phyloP scores from a whole-genome alignment of 73 alveolate genomes.

The Paramecium bursaria region DNA sequence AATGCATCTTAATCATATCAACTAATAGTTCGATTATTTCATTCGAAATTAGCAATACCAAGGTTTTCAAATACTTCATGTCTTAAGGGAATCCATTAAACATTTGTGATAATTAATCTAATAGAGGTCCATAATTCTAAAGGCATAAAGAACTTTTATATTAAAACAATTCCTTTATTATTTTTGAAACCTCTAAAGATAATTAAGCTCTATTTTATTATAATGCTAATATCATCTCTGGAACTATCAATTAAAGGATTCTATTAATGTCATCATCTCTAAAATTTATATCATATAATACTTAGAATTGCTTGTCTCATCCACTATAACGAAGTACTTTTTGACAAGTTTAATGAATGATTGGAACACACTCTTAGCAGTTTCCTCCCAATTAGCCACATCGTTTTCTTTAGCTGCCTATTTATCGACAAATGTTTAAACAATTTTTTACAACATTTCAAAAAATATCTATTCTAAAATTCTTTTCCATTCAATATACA shows the following conservation, averaged over 20 bases:
- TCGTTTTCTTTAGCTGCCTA: constrained; percentile 44
- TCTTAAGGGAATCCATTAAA: constrained; percentile 19
- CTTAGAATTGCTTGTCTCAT: constrained; percentile 12
- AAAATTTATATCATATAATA: background rate
- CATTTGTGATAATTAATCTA: constrained; percentile 15
- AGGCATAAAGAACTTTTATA: constrained; percentile 38
- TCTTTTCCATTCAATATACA: constrained; percentile 31
- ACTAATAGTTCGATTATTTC: constrained; percentile 12
- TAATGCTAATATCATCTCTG: constrained; percentile 8
- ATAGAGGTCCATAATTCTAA: background rate
- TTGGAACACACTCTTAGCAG: constrained; percentile 46
- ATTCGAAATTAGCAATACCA: constrained; percentile 1
- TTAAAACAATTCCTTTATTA: constrained; percentile 28
- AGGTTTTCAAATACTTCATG: constrained; percentile 46
- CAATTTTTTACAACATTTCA: constrained; percentile 34
- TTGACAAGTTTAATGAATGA: constrained; percentile 18
- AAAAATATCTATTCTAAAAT: constrained; percentile 40
- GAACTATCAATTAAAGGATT: background rate
- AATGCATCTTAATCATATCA: constrained; percentile 8
- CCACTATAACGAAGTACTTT: constrained; percentile 14
- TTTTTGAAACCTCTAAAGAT: constrained; percentile 11
- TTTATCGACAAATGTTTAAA: background rate
- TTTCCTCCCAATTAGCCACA: constrained; percentile 39
- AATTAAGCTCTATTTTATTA: constrained; percentile 16
- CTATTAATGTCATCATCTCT: background rate